These are phyloP conservation scores for Colletotrichum spinosum DNA, from an alignment of 2,329 filamentous ascomycete species.

Conservation along the genomic window DNA sequence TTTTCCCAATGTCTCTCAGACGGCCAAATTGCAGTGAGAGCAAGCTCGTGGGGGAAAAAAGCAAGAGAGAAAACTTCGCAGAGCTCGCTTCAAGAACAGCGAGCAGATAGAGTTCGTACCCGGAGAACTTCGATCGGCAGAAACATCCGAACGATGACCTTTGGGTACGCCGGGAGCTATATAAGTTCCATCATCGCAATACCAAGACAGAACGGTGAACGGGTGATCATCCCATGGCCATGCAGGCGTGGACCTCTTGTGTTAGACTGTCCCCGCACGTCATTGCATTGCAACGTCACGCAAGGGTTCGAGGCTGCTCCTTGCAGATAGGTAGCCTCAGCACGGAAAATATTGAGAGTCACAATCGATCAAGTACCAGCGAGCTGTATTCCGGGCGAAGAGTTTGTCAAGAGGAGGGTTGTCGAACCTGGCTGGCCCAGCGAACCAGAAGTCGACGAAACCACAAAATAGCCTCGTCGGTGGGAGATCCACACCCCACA, in stretches of 20 bases:
- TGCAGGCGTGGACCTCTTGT: background rate
- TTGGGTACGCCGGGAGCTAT: conserved; percentile 6
- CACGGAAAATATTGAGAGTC: background rate
- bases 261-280: conserved; percentile 19
- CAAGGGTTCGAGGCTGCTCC: conserved; percentile 23
- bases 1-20: background rate
- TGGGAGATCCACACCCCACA: conserved; percentile 1
- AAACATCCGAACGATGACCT: too few species aligned
- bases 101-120: conserved; percentile 1
- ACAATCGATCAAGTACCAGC: background rate
- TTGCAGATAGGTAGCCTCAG: conserved; percentile 7
- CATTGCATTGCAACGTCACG: conserved; percentile 36
- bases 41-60: too few species aligned
- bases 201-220: conserved; percentile 19
- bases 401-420: background rate
- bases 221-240: conserved; percentile 18
- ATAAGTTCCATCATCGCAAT: conserved; percentile 20
- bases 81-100: background rate
- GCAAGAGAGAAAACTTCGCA: background rate
- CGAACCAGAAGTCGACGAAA: conserved; percentile 3
- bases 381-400: background rate
- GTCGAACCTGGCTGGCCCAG: background rate
- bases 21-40: too few species aligned
- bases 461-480: conserved; percentile 29
- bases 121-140: background rate